A percentile compares a stretch with the other conserved stretches of the same genome.
These are phyloP conservation scores for Cystobasidium ongulense DNA, from an alignment of 768 basidiomycete species.

Conservation along the genomic window DNA sequence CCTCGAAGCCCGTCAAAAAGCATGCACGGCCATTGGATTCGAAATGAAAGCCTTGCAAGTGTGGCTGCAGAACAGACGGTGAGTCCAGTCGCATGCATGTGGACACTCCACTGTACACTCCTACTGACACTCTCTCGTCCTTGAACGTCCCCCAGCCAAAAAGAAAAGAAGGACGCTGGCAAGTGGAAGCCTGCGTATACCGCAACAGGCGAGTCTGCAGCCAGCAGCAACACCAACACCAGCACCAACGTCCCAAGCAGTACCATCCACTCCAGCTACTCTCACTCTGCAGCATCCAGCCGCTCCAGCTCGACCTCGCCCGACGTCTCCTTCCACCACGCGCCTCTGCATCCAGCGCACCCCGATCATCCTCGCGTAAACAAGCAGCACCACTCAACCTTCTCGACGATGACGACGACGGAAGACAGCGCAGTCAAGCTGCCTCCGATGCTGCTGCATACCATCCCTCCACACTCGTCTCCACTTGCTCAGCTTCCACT, in stretches of 20 bases:
- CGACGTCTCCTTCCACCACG: not conserved
- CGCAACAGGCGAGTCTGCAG: not conserved
- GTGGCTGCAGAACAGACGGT: constrained; percentile 30
- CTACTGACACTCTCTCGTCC: not conserved
- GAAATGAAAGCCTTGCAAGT: constrained; percentile 9
- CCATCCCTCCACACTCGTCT: not conserved
- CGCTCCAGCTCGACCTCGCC: not conserved
- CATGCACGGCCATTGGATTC: constrained; percentile 8
- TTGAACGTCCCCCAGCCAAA: constrained; percentile 14
- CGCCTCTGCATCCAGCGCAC: not conserved
- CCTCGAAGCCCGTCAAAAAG: not conserved
- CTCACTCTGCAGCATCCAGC: not conserved
- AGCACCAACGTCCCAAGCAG: not conserved
- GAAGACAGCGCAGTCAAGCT: not conserved
- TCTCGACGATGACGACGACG: too few relatives aligned
- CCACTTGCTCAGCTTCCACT: not conserved
- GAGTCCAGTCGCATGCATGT: not conserved
- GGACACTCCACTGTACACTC: not conserved
- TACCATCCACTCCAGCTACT: not conserved
- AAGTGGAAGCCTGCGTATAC: constrained; percentile 27
- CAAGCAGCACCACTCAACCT: too few relatives aligned
- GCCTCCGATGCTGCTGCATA: not conserved
- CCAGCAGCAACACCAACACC: not conserved
- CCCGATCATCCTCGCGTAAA: not conserved
- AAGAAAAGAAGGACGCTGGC: constrained; percentile 30